A percentile compares a stretch with the other conserved stretches of the same genome.
Conservation (phyloP, 2,329 filamentous ascomycete genomes). For the Xylariaceae sp. region DNA sequence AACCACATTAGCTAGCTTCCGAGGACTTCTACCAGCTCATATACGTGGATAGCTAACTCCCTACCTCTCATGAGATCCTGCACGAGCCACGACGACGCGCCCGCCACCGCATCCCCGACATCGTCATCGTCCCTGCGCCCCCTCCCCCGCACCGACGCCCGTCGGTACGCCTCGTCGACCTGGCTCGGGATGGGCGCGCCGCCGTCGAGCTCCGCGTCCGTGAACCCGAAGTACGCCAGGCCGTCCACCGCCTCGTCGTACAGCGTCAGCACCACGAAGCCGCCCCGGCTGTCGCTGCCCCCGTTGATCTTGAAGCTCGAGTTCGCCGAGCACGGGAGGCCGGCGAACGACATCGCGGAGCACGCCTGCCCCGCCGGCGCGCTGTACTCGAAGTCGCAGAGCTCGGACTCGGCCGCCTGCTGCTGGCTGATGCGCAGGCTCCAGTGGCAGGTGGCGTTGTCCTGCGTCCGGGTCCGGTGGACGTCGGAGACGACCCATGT, state of each 20-base stretch:
- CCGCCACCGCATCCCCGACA: background rate
- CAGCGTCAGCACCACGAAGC: slow-evolving; percentile 25
- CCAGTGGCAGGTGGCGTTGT: background rate
- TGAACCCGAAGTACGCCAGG: slow-evolving; percentile 24
- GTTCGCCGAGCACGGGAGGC: background rate
- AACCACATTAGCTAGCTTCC: background rate
- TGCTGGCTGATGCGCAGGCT: background rate
- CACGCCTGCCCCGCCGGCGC: slow-evolving; percentile 16
- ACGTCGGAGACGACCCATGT: background rate
- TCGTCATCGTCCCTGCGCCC: too few species aligned
- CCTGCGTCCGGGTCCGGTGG: background rate
- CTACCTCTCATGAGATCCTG: slow-evolving; percentile 13
- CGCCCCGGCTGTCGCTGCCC: slow-evolving; percentile 20
- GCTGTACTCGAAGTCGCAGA: slow-evolving; percentile 6
- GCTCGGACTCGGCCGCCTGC: background rate
- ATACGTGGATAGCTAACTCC: background rate
- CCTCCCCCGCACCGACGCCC: background rate
- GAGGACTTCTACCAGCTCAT: background rate
- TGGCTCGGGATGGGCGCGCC: slow-evolving; percentile 16
- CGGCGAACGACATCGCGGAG: slow-evolving; percentile 9
- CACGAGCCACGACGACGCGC: slow-evolving; percentile 9
- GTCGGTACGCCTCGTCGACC: background rate
- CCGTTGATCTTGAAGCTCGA: slow-evolving; percentile 13
- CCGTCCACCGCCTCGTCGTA: background rate
- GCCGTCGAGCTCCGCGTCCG: slow-evolving; percentile 23